A percentile compares a stretch with the other conserved stretches of the same genome.
phyloP scores from a whole-genome alignment of 2,329 filamentous ascomycete genomes.

The Beauveria medogensis region DNA sequence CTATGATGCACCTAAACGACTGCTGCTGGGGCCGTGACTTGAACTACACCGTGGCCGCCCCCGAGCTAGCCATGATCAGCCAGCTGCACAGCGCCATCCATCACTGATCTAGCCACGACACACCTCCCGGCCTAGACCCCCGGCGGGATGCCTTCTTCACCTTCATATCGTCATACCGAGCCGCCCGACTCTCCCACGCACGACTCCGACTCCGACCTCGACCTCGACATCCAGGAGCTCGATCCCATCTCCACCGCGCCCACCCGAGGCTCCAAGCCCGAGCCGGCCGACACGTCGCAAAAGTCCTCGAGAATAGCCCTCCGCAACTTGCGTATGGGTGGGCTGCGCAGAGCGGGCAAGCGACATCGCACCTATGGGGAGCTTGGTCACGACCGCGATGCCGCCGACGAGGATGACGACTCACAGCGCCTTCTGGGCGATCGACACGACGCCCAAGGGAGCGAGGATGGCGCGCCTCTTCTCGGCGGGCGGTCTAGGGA shows the following conservation, averaged over 20 bases:
- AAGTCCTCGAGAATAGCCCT: conserved; percentile 58
- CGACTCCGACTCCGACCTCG: conserved; percentile 64
- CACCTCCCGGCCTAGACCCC: background rate
- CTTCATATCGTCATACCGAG: conserved; percentile 44
- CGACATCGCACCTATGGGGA: conserved; percentile 51
- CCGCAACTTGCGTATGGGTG: conserved; percentile 60
- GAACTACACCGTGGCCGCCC: conserved; percentile 5
- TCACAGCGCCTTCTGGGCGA: conserved; percentile 57
- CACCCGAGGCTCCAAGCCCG: conserved; percentile 23
- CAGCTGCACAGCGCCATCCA: conserved; percentile 18
- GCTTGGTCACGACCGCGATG: conserved; percentile 47
- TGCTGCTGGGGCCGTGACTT: conserved; percentile 10
- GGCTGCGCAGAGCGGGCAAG: conserved; percentile 48
- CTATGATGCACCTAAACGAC: conserved; percentile 4
- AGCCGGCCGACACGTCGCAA: conserved; percentile 27
- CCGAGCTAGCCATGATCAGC: conserved; percentile 11
- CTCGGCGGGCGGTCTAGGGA: conserved; percentile 35
- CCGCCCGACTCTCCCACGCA: conserved; percentile 56
- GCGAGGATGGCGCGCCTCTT: conserved; percentile 66
- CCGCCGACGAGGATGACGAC: conserved; percentile 63
- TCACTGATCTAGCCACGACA: conserved; percentile 7
- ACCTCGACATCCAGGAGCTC: conserved; percentile 74
- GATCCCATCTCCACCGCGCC: conserved; percentile 49
- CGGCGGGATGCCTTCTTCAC: conserved; percentile 50
- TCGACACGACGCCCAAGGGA: conserved; percentile 49